Percentiles rank a stretch among this genome's conserved stretches.
Evolutionary conservation across 441 rosid genomes (phyloP).

Genomic region (Biscutella auriculata): DNA sequence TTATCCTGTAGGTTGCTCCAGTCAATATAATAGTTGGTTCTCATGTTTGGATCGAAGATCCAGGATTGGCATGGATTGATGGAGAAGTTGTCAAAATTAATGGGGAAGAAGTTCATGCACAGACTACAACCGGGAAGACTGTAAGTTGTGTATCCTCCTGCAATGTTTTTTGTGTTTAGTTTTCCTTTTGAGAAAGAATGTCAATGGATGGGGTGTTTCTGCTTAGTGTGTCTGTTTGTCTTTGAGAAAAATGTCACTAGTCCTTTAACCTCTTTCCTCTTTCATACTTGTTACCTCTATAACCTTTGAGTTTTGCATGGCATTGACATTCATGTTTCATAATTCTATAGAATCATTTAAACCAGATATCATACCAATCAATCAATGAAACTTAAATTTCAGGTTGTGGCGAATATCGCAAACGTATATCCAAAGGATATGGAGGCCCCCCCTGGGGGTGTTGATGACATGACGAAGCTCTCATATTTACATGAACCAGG

Average conservation of each 20-base stretch:
- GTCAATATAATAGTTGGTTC: constrained; percentile 94
- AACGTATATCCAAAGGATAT: constrained; percentile 89
- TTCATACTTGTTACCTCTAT: not conserved
- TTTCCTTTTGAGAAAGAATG: not conserved
- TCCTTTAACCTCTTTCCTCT: not conserved
- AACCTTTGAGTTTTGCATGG: constrained; percentile 4
- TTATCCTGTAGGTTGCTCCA: constrained; percentile 56
- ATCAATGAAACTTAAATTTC: constrained; percentile 15
- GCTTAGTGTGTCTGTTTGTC: constrained; percentile 1
- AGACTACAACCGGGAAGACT: constrained; percentile 48
- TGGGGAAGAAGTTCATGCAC: constrained; percentile 68
- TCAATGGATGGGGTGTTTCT: constrained; percentile 5
- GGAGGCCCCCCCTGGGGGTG: constrained; percentile 96
- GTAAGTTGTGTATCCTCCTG: constrained; percentile 34
- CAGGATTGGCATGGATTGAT: constrained; percentile 78
- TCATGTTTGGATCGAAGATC: constrained; percentile 98
- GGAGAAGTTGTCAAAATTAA: constrained; percentile 80
- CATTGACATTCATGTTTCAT: constrained; percentile 3
- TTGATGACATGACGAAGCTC: constrained; percentile 99
- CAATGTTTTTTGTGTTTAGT: not conserved
- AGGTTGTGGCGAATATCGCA: constrained; percentile 75
- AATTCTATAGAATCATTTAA: not conserved
- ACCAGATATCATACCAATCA: not conserved
- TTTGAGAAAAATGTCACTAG: not conserved
- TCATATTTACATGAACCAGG: constrained; percentile 96